Conservation (phyloP, 2,329 filamentous ascomycete species). For the Colletotrichum sp. region DNA sequence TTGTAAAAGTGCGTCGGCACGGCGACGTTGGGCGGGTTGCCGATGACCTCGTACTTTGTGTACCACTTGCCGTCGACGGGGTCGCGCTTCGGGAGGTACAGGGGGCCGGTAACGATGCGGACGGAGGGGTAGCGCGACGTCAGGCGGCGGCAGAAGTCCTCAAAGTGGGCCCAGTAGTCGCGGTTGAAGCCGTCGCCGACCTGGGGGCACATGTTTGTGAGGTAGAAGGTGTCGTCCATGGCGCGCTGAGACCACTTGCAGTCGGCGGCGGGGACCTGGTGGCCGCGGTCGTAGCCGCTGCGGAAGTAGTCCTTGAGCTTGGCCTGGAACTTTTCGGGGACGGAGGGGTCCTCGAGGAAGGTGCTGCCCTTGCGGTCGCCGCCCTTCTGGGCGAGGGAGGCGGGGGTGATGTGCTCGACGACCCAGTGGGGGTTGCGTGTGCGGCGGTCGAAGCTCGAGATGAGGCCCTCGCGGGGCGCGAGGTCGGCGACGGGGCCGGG, state of each 20-base stretch:
- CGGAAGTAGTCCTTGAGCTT: conserved; percentile 94
- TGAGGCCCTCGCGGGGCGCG: conserved; percentile 75
- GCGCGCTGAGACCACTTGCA: conserved; percentile 93
- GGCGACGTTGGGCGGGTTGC: conserved; percentile 88
- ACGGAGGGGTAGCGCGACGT: conserved; percentile 84
- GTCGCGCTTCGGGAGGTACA: conserved; percentile 89
- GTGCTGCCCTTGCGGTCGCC: conserved; percentile 84
- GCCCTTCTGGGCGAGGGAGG: conserved; percentile 75
- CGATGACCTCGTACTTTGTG: conserved; percentile 94
- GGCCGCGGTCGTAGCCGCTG: conserved; percentile 92
- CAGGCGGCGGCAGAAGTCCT: conserved; percentile 91
- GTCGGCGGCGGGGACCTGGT: conserved; percentile 96
- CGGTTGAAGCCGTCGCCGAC: conserved; percentile 98
- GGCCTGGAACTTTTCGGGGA: conserved; percentile 88
- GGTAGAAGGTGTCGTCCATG: conserved; percentile 93
- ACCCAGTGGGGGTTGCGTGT: conserved; percentile 94
- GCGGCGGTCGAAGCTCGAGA: conserved; percentile 89
- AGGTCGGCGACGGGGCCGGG: conserved; percentile 89
- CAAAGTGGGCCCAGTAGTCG: conserved; percentile 99
- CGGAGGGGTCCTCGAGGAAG: conserved; percentile 80
- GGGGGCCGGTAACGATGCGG: conserved; percentile 87
- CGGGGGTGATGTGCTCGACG: conserved; percentile 92
- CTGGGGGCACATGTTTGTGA: conserved; percentile 98
- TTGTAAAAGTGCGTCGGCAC: conserved; percentile 99
- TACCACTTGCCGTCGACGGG: conserved; percentile 90